These are phyloP conservation scores for Pachysandra terminalis DNA, from an alignment of 164 flowering plant species.

Conservation along the genomic window DNA sequence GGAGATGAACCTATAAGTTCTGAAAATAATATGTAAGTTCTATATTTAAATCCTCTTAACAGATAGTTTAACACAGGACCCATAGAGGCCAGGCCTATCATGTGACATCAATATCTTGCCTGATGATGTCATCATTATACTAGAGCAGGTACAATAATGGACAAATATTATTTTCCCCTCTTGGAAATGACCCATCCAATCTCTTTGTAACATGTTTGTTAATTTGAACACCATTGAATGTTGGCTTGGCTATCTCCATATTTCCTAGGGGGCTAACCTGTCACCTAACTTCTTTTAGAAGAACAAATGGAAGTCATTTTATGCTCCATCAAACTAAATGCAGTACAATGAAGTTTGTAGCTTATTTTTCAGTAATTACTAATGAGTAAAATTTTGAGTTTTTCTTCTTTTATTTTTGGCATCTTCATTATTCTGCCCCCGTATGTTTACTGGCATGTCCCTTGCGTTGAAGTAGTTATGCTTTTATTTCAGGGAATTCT, in stretches of 20 bases:
- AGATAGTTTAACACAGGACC: no score
- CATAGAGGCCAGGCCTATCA: neutral
- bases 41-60: no score
- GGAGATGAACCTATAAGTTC: no score
- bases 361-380: neutral
- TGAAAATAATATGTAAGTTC: no score
- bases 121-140: neutral
- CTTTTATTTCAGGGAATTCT: slow-evolving; percentile 30
- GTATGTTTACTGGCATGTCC: neutral
- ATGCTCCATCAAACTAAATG: neutral
- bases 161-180: neutral
- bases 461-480: slow-evolving; percentile 12
- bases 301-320: neutral
- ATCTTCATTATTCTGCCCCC: neutral
- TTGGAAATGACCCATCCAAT: neutral
- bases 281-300: neutral
- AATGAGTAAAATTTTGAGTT: neutral
- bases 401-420: neutral
- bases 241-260: neutral
- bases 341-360: neutral
- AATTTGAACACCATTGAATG: neutral
- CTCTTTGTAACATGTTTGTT: neutral
- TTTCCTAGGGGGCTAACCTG: neutral
- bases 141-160: neutral
- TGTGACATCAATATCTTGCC: neutral